A percentile compares a stretch with the other conserved stretches of the same genome.
Conservation (phyloP, 1,284 basidiomycete species). For the Ceratobasidium sp. region DNA sequence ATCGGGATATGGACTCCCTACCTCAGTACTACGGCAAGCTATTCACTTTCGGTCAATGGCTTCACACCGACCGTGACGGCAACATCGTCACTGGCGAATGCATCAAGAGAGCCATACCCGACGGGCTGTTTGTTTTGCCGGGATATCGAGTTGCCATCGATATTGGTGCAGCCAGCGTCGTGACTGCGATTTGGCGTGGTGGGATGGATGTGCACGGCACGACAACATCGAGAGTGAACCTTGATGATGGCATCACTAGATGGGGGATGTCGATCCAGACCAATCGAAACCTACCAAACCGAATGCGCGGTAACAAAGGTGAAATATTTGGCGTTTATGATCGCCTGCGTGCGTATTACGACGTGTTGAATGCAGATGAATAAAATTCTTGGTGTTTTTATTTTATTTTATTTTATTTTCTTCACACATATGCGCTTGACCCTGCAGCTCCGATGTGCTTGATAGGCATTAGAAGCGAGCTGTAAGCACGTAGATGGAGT, state of each 20-base stretch:
- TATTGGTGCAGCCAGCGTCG: background rate
- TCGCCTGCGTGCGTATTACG: background rate
- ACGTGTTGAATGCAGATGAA: background rate
- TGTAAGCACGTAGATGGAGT: no score
- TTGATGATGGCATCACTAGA: background rate
- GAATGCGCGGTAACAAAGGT: background rate
- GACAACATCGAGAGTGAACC: background rate
- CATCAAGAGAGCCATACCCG: background rate
- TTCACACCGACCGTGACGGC: background rate
- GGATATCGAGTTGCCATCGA: slow-evolving; percentile 6
- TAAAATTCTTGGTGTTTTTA: no score
- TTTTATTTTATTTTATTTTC: no score
- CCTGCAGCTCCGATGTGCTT: no score
- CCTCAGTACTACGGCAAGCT: slow-evolving; percentile 3
- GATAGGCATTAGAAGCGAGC: no score
- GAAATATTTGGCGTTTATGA: slow-evolving; percentile 11
- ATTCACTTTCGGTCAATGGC: slow-evolving; percentile 18
- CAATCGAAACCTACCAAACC: background rate
- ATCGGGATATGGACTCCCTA: background rate
- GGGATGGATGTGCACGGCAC: slow-evolving; percentile 15
- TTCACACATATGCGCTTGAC: no score
- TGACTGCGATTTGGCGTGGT: slow-evolving; percentile 12
- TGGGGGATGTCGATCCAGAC: slow-evolving; percentile 25
- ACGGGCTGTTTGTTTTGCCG: slow-evolving; percentile 10
- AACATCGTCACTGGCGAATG: background rate